A percentile compares a stretch with the other conserved stretches of the same genome.
These are phyloP conservation scores for Symbiodinium natans DNA, from an alignment of 73 alveolate genomes.

Conservation along the genomic window DNA sequence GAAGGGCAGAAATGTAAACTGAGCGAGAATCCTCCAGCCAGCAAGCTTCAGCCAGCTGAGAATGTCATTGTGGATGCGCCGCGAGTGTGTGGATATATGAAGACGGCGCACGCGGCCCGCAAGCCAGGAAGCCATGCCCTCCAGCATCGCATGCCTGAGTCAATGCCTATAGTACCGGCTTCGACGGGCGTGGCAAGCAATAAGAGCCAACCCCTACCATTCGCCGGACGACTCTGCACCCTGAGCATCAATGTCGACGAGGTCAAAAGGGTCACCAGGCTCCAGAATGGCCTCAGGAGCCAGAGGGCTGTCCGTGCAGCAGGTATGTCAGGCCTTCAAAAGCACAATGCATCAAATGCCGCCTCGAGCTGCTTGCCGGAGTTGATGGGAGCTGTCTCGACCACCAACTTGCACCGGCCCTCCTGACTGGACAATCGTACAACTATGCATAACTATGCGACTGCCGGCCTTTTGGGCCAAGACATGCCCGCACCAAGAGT, in stretches of 20 bases:
- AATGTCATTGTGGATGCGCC: conserved; percentile 18
- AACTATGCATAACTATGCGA: too few species aligned
- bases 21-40: not conserved
- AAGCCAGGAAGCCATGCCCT: conserved; percentile 6
- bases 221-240: conserved; percentile 12
- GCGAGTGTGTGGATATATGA: not conserved
- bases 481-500: too few species aligned
- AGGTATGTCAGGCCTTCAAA: too few species aligned
- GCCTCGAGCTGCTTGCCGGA: conserved; percentile 10
- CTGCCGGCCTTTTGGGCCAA: too few species aligned
- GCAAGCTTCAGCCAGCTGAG: not conserved
- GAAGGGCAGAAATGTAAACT: not conserved
- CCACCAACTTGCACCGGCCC: not conserved
- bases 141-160: conserved; percentile 8
- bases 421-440: not conserved
- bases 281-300: conserved; percentile 38
- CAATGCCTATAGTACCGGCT: too few species aligned
- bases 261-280: conserved; percentile 44
- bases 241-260: conserved; percentile 55
- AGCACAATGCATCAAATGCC: not conserved
- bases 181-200: too few species aligned
- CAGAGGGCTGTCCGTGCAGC: not conserved
- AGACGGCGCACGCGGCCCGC: conserved; percentile 6
- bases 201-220: not conserved
- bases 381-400: not conserved